phyloP scores from a whole-genome alignment of 2,329 filamentous ascomycete species.

The Aspergillus spinulosporus region DNA sequence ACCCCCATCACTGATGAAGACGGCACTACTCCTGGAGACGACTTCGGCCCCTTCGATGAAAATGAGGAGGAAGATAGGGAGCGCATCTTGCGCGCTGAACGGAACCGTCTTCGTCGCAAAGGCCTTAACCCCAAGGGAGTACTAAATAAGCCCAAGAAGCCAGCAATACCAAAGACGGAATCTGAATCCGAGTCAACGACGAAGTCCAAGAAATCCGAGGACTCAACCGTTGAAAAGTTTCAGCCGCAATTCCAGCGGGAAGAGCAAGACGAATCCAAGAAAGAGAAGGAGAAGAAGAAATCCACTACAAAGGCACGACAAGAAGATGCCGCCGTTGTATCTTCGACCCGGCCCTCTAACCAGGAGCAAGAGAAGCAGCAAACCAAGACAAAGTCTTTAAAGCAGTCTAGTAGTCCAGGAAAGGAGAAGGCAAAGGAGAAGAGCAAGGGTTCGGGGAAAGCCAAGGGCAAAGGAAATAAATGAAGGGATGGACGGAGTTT shows the following conservation, averaged over 20 bases:
- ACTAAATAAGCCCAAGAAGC: constrained; percentile 40
- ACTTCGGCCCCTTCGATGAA: constrained; percentile 73
- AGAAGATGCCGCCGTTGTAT: not conserved
- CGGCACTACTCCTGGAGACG: constrained; percentile 42
- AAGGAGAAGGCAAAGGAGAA: constrained; percentile 24
- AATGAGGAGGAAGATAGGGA: constrained; percentile 65
- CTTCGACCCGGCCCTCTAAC: constrained; percentile 1
- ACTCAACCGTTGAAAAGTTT: constrained; percentile 17
- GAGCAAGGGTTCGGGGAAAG: not conserved
- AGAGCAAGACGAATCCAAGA: constrained; percentile 19
- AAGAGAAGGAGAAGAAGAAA: constrained; percentile 27
- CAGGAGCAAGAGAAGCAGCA: constrained; percentile 17
- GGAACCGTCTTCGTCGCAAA: constrained; percentile 70
- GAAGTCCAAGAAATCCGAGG: constrained; percentile 17
- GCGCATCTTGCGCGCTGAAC: constrained; percentile 70
- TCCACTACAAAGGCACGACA: constrained; percentile 14
- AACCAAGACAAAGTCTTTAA: constrained; percentile 15
- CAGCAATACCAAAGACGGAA: constrained; percentile 19
- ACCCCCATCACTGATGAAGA: constrained; percentile 60
- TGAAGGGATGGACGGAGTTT: constrained; percentile 19
- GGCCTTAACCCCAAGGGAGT: constrained; percentile 70
- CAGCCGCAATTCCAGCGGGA: constrained; percentile 11
- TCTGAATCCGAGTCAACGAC: constrained; percentile 20
- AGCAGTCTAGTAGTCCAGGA: constrained; percentile 21
- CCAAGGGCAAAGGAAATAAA: constrained; percentile 27